A percentile compares a stretch with the other conserved stretches of the same genome.
phyloP scores from a whole-genome alignment of 2,329 filamentous ascomycete species.

The Zalaria obscura region DNA sequence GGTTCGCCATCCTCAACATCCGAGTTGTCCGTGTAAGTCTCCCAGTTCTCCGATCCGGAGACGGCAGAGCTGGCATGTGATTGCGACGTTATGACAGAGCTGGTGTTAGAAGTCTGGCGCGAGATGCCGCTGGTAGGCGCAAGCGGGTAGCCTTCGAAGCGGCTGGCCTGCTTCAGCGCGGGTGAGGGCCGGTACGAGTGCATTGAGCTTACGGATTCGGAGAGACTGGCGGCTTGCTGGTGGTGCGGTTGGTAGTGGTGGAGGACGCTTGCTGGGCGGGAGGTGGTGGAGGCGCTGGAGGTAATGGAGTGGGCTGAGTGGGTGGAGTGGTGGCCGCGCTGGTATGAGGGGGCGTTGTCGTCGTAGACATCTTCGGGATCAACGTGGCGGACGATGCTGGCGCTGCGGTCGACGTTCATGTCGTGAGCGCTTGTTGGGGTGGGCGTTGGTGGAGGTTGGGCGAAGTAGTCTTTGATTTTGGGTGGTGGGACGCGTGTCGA shows the following conservation, averaged over 20 bases:
- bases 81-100: conserved; percentile 18
- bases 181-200: no score
- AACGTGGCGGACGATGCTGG: conserved; percentile 44
- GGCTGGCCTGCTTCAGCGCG: not conserved
- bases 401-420: conserved; percentile 33
- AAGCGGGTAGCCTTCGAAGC: conserved; percentile 11
- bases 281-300: conserved; percentile 8
- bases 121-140: conserved; percentile 13
- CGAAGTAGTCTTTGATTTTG: conserved; percentile 76
- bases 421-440: conserved; percentile 14
- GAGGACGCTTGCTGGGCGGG: conserved; percentile 4
- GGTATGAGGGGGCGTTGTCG: conserved; percentile 32
- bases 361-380: conserved; percentile 77
- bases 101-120: conserved; percentile 17
- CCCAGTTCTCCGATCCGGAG: conserved; percentile 65
- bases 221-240: not conserved
- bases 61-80: conserved; percentile 9
- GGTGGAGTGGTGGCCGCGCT: conserved; percentile 13
- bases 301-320: conserved; percentile 6
- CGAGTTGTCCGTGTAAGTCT: conserved; percentile 67
- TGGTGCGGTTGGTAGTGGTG: not conserved
- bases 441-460: conserved; percentile 33
- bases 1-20: conserved; percentile 43
- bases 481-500: conserved; percentile 63
- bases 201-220: no score